Base-by-base conservation (phyloP, 2,329 filamentous ascomycete genomes). In the Cercospora janseana region DNA sequence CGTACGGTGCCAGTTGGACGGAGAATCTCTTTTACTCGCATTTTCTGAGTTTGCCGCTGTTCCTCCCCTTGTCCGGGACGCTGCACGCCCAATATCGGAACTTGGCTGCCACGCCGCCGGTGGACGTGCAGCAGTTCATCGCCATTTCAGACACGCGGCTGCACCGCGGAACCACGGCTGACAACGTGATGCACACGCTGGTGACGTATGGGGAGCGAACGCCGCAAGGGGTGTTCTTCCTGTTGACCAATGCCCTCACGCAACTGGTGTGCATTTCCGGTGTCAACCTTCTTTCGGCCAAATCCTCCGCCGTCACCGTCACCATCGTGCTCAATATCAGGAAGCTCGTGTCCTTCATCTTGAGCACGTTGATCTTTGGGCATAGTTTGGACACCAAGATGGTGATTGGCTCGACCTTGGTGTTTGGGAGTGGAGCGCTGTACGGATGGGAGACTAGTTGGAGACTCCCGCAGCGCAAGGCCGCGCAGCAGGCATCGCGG, bases 11-110 rank as follows among this genome's bases (percentile, higher is more conserved):
- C 23, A 86, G 93, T 68, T 97, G 93, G 89, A 87, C 86, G 61
- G 93, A 97, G 69, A 95, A 95, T 59, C 78, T 98, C 9, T 97
- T 98, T 73, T 98, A 97, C 74, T 94, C 88, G 16, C 82, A 86
- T 59, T 68, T 88, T 6, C 76, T 92, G 16, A 88, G 86, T 0
- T 72, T 93, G 34, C 87, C 88, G 0, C 75, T 93, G 16, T 93
- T 92, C 64, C 63, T 87, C 2, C 86, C 85, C 3, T 86, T 92
- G 57, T 69, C 80, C n/a, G 78, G 79, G 1, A 81, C 80, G 2
- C 79, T 93, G 63, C 71, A 73, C 45, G 71, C 75, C 13, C 86
- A 88, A 62, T 86, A 88, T 57, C 66, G 71, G 45, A 79, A 77
- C 51, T 76, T 93, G 15, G 78, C 80, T 65, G 73, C 63, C 8